A percentile compares a stretch with the other conserved stretches of the same genome.
These are phyloP conservation scores for Agrocybe pediades DNA, from an alignment of 768 basidiomycete species.

Conservation along the genomic window DNA sequence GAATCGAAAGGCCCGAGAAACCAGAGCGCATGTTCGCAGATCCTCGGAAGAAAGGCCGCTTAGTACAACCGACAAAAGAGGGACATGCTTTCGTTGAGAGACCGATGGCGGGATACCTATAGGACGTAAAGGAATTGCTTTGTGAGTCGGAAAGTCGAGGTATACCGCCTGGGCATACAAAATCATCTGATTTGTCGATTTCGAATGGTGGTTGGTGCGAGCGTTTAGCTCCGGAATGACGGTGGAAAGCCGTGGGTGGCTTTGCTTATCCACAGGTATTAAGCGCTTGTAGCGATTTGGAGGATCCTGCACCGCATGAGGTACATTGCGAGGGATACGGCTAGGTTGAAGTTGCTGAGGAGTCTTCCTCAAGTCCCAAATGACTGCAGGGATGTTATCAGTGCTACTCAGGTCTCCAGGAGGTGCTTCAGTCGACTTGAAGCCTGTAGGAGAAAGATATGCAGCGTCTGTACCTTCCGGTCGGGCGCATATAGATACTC, in stretches of 20 bases:
- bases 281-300: constrained; percentile 4
- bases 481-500: no score
- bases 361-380: no score
- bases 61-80: constrained; percentile 54
- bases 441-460: no score
- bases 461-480: no score
- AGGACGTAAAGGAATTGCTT: constrained; percentile 34
- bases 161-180: background rate
- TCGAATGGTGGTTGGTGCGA: no score
- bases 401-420: no score
- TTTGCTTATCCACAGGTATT: background rate
- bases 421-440: no score
- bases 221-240: background rate
- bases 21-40: constrained; percentile 46
- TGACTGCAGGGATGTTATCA: no score
- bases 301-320: background rate
- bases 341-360: no score
- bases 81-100: constrained; percentile 57
- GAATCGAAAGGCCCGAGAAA: constrained; percentile 38
- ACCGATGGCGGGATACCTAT: constrained; percentile 62
- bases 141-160: constrained; percentile 34
- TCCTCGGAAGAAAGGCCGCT: constrained; percentile 47
- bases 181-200: background rate
- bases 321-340: no score
- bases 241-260: background rate